Evolutionary conservation across 176 grass and related monocot species (phyloP).

Genomic region (Saccharum officinarum): DNA sequence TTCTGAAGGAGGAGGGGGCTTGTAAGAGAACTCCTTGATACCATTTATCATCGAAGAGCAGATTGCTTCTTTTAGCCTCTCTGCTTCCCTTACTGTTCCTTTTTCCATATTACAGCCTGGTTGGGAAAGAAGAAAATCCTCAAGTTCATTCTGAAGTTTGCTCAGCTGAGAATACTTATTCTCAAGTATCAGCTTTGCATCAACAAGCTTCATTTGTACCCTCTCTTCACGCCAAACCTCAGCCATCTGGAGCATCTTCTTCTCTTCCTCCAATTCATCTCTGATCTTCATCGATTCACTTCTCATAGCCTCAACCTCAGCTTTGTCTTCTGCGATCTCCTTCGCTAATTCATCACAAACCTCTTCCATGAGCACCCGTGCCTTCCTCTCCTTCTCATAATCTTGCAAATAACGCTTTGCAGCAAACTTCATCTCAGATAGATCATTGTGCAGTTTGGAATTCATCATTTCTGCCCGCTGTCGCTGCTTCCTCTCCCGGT

Average conservation of each 20-base stretch:
- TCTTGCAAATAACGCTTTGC: conserved; percentile 60
- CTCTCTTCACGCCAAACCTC: conserved; percentile 83
- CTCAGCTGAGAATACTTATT: conserved; percentile 58
- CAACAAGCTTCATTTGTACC: conserved; percentile 77
- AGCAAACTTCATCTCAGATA: conserved; percentile 53
- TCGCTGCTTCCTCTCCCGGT: conserved; percentile 53
- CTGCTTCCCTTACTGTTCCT: conserved; percentile 41
- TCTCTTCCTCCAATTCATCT: conserved; percentile 77
- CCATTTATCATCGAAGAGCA: conserved; percentile 35
- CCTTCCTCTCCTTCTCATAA: conserved; percentile 68
- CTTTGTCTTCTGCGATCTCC: conserved; percentile 73
- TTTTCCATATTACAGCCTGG: conserved; percentile 21
- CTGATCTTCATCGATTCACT: conserved; percentile 53
- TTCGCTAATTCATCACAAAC: conserved; percentile 79
- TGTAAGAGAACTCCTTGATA: conserved; percentile 55
- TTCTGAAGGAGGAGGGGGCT: conserved; percentile 49
- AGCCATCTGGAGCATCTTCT: conserved; percentile 74
- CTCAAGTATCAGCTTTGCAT: conserved; percentile 74
- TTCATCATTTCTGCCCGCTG: conserved; percentile 56
- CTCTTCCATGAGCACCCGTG: conserved; percentile 70
- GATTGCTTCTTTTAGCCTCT: conserved; percentile 45
- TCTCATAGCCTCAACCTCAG: conserved; percentile 58
- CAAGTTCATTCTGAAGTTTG: conserved; percentile 46
- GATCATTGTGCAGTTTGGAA: conserved; percentile 62
- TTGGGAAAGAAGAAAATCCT: conserved; percentile 40